A percentile compares a stretch with the other conserved stretches of the same genome.
These are phyloP conservation scores for Pythium vanterpoolii DNA, from an alignment of 352 stramenopile species.

Conservation along the genomic window DNA sequence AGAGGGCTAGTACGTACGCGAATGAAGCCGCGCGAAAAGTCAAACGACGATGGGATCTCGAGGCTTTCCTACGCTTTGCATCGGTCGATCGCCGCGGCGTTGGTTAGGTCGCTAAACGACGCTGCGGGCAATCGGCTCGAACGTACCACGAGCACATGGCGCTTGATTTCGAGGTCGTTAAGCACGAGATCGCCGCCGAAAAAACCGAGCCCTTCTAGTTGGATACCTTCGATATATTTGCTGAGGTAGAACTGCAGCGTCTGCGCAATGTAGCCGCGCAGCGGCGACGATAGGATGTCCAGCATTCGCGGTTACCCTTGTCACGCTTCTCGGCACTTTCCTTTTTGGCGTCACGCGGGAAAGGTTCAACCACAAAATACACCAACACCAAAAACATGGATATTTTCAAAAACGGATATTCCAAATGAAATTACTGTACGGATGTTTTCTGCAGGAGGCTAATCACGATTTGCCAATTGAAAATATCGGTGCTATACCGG, in stretches of 20 bases:
- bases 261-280: constrained; percentile 85
- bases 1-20: constrained; percentile 31
- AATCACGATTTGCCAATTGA: not conserved
- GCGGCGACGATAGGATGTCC: constrained; percentile 80
- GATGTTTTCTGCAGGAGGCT: not conserved
- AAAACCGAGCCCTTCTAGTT: constrained; percentile 79
- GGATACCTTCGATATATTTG: constrained; percentile 90
- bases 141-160: constrained; percentile 59
- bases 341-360: not conserved
- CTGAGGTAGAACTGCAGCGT: constrained; percentile 86
- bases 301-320: constrained; percentile 46
- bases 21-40: constrained; percentile 85
- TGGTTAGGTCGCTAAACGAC: too few relatives aligned
- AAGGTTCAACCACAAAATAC: constrained; percentile 1
- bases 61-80: constrained; percentile 53
- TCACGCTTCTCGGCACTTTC: not conserved
- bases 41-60: constrained; percentile 83
- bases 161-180: constrained; percentile 88
- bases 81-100: constrained; percentile 1
- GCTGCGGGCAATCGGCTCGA: not conserved
- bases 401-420: constrained; percentile 4
- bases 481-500: not conserved
- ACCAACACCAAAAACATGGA: too few relatives aligned
- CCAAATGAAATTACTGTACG: not conserved
- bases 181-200: constrained; percentile 85